Base-by-base conservation (phyloP, 495 filamentous ascomycete genomes). In the Penicillium fimorum region DNA sequence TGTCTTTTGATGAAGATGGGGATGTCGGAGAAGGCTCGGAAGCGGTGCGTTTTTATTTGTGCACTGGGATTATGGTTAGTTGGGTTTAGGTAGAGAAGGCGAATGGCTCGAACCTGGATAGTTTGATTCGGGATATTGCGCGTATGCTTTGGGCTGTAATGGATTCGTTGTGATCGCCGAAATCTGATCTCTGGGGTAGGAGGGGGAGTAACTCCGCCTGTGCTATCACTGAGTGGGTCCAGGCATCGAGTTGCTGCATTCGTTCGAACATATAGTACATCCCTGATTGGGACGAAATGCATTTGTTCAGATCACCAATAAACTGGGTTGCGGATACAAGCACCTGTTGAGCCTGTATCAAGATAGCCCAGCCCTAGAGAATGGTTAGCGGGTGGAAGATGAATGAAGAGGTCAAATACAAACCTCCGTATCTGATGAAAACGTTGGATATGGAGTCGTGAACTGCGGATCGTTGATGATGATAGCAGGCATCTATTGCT, bases 11-110 rank as follows among this genome's bases (percentile, higher is more conserved):
- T 75, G 66, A 84, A 86, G 13, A 86, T 75, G 9, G 83, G 82
- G 2, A 82, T 76, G 55, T 86, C 82, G 42, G 76, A 80, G 64
- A 86, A 86, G 33, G 83, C 83, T 60, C 76, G 71, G 58, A 83
- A 84, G 15, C 82, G 80, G 47, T 86, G 82, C 1, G 79, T 69
- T 62, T 84, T 86, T 53, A 86, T 84, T 65, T 82, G 74, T 27
- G 83, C 81, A 71, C 82, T 85, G 55, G 12, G 43, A 35, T 35
- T 9, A 18, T 8, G 18, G 44, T 63, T 50, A 60, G 58, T 53
- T 22, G 52, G 9, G 13, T 30, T 17, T 47, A 4, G 11, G 5
- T 8, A 12, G 12, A 3, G n/a, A 18, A 50, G 9, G 25, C 3
- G 35, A 6, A 5, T 18, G 27, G 22, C 40, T 20, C 18, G 25